These are phyloP conservation scores for Neurospora cerealis DNA, from an alignment of 495 filamentous ascomycete genomes.

Conservation along the genomic window DNA sequence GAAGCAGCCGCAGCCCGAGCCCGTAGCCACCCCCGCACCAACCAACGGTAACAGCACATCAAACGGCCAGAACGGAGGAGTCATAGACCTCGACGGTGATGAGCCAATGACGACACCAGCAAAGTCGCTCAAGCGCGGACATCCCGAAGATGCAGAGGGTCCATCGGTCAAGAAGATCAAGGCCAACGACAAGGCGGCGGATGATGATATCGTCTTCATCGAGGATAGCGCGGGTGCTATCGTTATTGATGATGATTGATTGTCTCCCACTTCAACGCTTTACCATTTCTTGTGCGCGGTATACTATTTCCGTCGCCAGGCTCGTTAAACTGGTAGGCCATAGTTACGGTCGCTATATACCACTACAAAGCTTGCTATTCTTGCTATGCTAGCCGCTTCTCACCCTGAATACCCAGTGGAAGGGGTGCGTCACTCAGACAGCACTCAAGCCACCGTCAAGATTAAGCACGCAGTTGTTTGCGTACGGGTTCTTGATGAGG, in stretches of 20 bases:
- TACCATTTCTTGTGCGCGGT: not conserved
- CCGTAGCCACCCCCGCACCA: not conserved
- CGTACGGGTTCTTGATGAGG: conserved; percentile 66
- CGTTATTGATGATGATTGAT: conserved; percentile 46
- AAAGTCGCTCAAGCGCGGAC: conserved; percentile 21
- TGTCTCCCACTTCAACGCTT: not conserved
- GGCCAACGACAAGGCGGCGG: conserved; percentile 14
- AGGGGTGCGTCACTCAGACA: conserved; percentile 24
- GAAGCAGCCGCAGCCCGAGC: conserved; percentile 20
- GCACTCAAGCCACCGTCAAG: conserved; percentile 79
- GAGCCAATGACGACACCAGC: conserved; percentile 14
- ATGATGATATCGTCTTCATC: conserved; percentile 43
- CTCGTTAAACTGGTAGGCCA: not conserved
- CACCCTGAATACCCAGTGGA: not conserved
- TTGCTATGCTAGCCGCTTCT: not conserved
- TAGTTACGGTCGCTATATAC: not conserved
- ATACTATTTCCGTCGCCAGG: not conserved
- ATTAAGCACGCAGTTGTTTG: conserved; percentile 76
- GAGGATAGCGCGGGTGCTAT: conserved; percentile 53
- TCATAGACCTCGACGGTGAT: not conserved
- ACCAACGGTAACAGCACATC: conserved; percentile 18
- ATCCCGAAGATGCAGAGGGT: conserved; percentile 18
- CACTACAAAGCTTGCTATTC: not conserved
- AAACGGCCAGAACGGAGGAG: conserved; percentile 14
- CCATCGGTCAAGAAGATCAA: conserved; percentile 35